These are phyloP conservation scores for Crucibulum laeve DNA, from an alignment of 768 basidiomycete species.

Conservation along the genomic window DNA sequence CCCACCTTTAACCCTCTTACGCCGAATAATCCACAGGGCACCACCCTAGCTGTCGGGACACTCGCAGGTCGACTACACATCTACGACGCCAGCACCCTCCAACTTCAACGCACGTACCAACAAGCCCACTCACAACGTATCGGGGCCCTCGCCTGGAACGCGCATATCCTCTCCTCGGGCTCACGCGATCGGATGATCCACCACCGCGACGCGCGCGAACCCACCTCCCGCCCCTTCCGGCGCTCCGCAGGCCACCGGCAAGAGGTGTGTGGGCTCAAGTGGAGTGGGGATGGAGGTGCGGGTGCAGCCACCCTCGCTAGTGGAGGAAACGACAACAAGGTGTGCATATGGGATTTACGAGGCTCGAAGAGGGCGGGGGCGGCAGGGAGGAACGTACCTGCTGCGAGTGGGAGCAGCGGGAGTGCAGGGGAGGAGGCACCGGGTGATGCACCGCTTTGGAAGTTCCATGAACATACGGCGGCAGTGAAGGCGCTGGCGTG, in stretches of 20 bases:
- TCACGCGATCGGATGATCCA: slow-evolving; percentile 88
- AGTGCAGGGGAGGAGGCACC: slow-evolving; percentile 23
- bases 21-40: slow-evolving; percentile 42
- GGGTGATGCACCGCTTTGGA: slow-evolving; percentile 75
- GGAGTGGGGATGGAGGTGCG: slow-evolving; percentile 58
- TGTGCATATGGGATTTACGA: slow-evolving; percentile 93
- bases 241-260: slow-evolving; percentile 76
- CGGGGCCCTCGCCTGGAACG: slow-evolving; percentile 93
- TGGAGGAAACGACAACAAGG: slow-evolving; percentile 98
- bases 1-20: not conserved
- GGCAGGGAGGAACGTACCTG: slow-evolving; percentile 15
- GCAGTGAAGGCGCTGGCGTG: slow-evolving; percentile 98
- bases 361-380: slow-evolving; percentile 47
- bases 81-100: slow-evolving; percentile 81
- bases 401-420: slow-evolving; percentile 16
- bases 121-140: slow-evolving; percentile 86
- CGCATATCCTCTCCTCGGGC: slow-evolving; percentile 81
- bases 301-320: slow-evolving; percentile 68
- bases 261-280: slow-evolving; percentile 94
- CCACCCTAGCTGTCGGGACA: slow-evolving; percentile 90
- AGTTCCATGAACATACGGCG: slow-evolving; percentile 95
- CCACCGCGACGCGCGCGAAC: slow-evolving; percentile 88
- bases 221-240: slow-evolving; percentile 59
- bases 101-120: slow-evolving; percentile 75
- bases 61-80: slow-evolving; percentile 87